Evolutionary conservation across 2,329 filamentous ascomycete genomes (phyloP).

Genomic region (Dothideomycetidae sp.): DNA sequence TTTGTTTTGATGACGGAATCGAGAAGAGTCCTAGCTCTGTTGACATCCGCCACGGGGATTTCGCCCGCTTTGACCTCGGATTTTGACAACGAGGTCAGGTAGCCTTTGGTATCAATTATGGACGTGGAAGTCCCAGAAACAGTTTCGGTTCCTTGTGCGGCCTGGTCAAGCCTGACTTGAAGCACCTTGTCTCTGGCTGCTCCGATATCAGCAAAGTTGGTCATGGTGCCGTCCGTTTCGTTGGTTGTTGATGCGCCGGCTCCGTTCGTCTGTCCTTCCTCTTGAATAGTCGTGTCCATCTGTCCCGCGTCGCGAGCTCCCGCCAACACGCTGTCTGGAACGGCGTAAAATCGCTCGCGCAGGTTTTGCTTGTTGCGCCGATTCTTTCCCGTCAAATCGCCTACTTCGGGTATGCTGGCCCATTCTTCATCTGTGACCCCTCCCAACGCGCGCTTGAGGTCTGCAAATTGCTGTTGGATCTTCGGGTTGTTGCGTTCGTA

Average conservation of each 20-base stretch:
- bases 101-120: slow-evolving; percentile 90
- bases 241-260: slow-evolving; percentile 28
- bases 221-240: slow-evolving; percentile 69
- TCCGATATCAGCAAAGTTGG: slow-evolving; percentile 95
- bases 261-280: slow-evolving; percentile 46
- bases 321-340: slow-evolving; percentile 88
- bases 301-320: slow-evolving; percentile 68
- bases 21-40: slow-evolving; percentile 79
- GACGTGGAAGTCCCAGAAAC: slow-evolving; percentile 69
- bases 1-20: slow-evolving; percentile 97
- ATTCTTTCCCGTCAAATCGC: slow-evolving; percentile 91
- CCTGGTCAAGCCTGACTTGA: slow-evolving; percentile 84
- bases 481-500: slow-evolving; percentile 97
- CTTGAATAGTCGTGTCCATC: slow-evolving; percentile 75
- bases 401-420: slow-evolving; percentile 88
- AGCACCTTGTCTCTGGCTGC: slow-evolving; percentile 91
- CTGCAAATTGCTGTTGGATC: slow-evolving; percentile 94
- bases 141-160: slow-evolving; percentile 58
- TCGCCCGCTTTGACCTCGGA: slow-evolving; percentile 66
- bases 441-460: slow-evolving; percentile 78
- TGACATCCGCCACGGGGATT: slow-evolving; percentile 83
- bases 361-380: slow-evolving; percentile 69
- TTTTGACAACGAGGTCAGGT: slow-evolving; percentile 80
- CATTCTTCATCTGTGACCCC: slow-evolving; percentile 90
- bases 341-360: slow-evolving; percentile 73